Base-by-base conservation (phyloP, 2,329 filamentous ascomycete species). In the Diaporthe batatas region DNA sequence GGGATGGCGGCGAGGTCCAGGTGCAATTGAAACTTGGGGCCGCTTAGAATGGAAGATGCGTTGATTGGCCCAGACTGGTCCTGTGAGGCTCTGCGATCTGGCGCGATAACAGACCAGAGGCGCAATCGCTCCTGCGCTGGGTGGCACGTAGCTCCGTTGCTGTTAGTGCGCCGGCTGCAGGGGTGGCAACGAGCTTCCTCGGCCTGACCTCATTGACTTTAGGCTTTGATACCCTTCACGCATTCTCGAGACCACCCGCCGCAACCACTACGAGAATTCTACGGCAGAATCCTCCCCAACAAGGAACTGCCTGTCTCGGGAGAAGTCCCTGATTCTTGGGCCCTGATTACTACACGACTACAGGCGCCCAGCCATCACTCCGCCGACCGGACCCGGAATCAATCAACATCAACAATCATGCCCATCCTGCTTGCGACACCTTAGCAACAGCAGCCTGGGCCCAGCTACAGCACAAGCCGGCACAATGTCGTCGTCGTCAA, bases 401-500 rank as follows among this genome's bases (percentile, higher is more conserved):
- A 47, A 36, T 29, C 29, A 29, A 29, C 39, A 71, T 68, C 69
- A 59, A 62, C 47, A 70, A 54, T 6, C 11, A 62, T 62, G 55
- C 25, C 1, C 34, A 44, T 16, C 2, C 36, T 23, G 16, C 47
- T 18, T 18, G 10, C 68, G 6, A 49, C 14, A n/a, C 49, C 39
- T 18, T 70, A 29, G 18, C n/a, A 36, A 32, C 34, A 53, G 21
- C 55, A 39, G 32, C 7, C 34, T 1, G 39, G 29, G 29, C 29
- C 29, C 29, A 29, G 11, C 23, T 29, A 34, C 25, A 8, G 51
- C 16, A 18, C 3, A 49, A 44, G 1, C 21, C 59, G 42, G 68
- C 68, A 67, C 29, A n/a, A 85, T 85, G 83, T 84, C 85, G 49
- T 67, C 62, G 2, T 82, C 84, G 32, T 83, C 77, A 77, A 90